phyloP scores from a whole-genome alignment of 2,329 filamentous ascomycete genomes.

The Trematosphaeria pertusa region DNA sequence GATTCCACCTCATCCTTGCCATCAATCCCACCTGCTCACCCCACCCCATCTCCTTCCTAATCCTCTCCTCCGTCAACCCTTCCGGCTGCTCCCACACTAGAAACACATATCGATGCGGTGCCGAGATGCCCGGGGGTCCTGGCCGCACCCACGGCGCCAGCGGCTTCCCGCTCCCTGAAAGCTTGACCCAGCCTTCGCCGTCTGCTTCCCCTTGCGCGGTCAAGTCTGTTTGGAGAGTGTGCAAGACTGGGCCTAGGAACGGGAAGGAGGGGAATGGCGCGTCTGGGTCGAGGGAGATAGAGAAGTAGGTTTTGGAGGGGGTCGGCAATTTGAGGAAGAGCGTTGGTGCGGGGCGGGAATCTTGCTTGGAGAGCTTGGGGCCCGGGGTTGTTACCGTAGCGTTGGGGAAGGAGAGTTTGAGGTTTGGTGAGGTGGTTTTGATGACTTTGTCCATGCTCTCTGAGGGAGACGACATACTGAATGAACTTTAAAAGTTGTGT shows the following conservation, averaged over 20 bases:
- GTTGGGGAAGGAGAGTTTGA: slow-evolving; percentile 9
- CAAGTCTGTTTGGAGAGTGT: slow-evolving; percentile 9
- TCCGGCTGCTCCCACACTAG: slow-evolving; percentile 19
- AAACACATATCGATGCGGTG: slow-evolving; percentile 17
- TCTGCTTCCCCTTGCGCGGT: slow-evolving; percentile 10
- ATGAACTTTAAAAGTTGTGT: too few species aligned
- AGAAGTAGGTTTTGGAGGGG: slow-evolving; percentile 10
- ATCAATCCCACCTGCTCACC: slow-evolving; percentile 4
- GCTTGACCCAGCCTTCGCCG: slow-evolving; percentile 13
- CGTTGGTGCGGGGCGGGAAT: slow-evolving; percentile 8
- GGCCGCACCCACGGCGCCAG: slow-evolving; percentile 8
- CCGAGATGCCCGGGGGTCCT: slow-evolving; percentile 12
- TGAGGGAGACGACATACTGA: not conserved
- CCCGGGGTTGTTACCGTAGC: slow-evolving; percentile 7
- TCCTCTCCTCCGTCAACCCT: slow-evolving; percentile 7
- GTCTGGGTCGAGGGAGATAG: slow-evolving; percentile 13
- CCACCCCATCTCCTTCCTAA: slow-evolving; percentile 5
- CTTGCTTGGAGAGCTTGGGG: slow-evolving; percentile 4
- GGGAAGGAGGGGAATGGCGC: slow-evolving; percentile 11
- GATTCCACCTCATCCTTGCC: slow-evolving; percentile 14
- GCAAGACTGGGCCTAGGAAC: slow-evolving; percentile 14
- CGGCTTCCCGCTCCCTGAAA: slow-evolving; percentile 4
- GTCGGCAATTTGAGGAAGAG: slow-evolving; percentile 4
- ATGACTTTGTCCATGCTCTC: not conserved
- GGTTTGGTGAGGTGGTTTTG: not conserved